Evolutionary conservation across 2,329 filamentous ascomycete genomes (phyloP), one percentile per base, ranked within the genome.

Genomic region (Penicillium sp.): DNA sequence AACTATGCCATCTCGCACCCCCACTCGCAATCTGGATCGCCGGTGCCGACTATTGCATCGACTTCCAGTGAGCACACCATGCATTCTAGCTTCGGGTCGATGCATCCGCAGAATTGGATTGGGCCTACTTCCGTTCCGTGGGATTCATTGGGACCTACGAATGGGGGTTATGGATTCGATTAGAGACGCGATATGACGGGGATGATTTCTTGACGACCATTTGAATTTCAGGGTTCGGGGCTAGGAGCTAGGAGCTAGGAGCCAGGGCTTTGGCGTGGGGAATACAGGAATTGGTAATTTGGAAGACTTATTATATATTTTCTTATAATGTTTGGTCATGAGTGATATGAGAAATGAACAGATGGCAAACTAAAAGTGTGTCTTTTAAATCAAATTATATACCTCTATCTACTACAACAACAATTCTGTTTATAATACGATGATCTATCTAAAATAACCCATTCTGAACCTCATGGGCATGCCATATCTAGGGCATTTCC

Each of bases 21-120:
- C 2, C 62, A 67, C 21, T 53, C 60, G 2, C 62, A 60, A 29
- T 60, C 59, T 2, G 59, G 60, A 23, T 66, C 66, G 2, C 65
- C 65, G 7, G 61, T 66, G 0, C 61, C 60, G 7, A 66, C 60
- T 7, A 51, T 61, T 21, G 53, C 57, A 19, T 68, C 63, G 2
- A 51, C 53, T 4, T 40, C 53, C 1, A 67, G 65, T 19, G 65
- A 67, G 10, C 65, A 61, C 11, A 60, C 51, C 8, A 59, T 67
- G 57, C 57, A 61, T 11, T 64, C 63, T 3, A 57, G 43, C 44
- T 59, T 66, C 34, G 61, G 63, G 2, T 68, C 69, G 27, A 59
- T 74, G 31, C 68, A 73, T 36, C 67, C 70, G 9, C 70, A 73
- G 46, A 70, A 71, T 41, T 73, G 72, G 72, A 55, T 74, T n/a